Evolutionary conservation across 495 filamentous ascomycete species (phyloP), one percentile per base, ranked within the genome.

Genomic region (Penicillium ochrochloron): DNA sequence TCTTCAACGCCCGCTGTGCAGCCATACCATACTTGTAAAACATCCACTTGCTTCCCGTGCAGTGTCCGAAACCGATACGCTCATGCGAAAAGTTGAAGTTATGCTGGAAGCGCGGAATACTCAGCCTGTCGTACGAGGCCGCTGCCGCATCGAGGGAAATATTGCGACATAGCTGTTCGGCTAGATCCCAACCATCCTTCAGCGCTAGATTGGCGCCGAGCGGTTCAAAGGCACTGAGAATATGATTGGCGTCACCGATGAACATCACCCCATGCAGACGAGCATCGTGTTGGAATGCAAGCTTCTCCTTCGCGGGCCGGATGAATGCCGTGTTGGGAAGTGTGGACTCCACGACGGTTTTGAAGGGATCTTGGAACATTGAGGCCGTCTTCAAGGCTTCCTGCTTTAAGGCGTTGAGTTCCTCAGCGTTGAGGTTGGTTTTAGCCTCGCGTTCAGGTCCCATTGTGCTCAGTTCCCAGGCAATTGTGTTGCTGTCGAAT

Each of bases 11-110:
- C 19, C 57, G 29, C 51, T 65, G 62, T 17, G 57, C 57, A 48
- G 62, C 62, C 62, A 65, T 65, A 10, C 62, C 62, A 50, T 60
- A 41, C 23, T 65, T 65, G 42, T 65, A 65, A 41, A 60, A 65
- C 8, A 48, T 39, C 62, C 62, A 65, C 19, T 60, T 65, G 5
- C 12, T 19, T 5, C 62, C 57, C 12, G 48, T 65, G 34, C 25
- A 60, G 35, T 65, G 62, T 4, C 62, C 57, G 50, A 65, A 65
- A 0, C 23, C 23, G 29, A 65, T 60, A 1, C 62, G 50, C 41
- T 55, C 51, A 56, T 65, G 62, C 5, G 62, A 65, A 15, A 65
- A 60, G 21, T 56, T 41, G 33, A 56, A 65, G 15, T 29, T 50
- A 51, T 35, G 34, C 51, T 65, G 34, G 23, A 65, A 60, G 2